Base-by-base conservation (phyloP, 495 filamentous ascomycete genomes). In the Viridothelium virens region DNA sequence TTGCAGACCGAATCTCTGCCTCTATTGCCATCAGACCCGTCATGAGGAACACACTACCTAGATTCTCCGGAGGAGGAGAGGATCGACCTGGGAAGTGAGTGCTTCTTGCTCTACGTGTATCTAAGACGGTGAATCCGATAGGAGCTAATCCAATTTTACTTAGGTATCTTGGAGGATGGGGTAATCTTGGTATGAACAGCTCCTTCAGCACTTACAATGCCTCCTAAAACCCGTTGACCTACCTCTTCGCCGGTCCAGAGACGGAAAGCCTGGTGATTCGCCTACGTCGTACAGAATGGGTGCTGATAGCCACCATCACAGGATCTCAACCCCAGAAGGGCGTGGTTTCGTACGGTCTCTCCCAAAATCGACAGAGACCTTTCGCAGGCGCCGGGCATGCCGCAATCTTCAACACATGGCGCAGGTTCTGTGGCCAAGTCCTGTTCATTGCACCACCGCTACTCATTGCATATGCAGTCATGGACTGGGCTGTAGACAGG, bases 401-500 rank as follows among this genome's bases (percentile, higher is more conserved):
- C 46, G 81, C 84, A 73, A 80, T 87, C 79, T 87, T 86, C 84
- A 87, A 88, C 79, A 82, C 81, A 48, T 85, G 79, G 76, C 79
- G 85, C 68, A 78, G 84, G 63, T 79, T 83, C 72, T 78, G 80
- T 71, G 74, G 80, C 65, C 89, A 96, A 82, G 83, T 89, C 69
- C 82, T 96, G 69, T 96, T 92, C 82, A 82, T 89, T 74, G 82
- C 82, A n/a, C 91, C 92, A 39, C 89, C 92, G 39, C 79, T 94
- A 70, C 68, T 91, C 67, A 72, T 81, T 70, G 90, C 84, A 66
- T 96, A 96, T 79, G 80, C 85, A 68, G 70, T 83, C 67, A 88
- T 96, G 86, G 81, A 90, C 74, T 96, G 92, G 92, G 92, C 92
- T 64, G 84, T 85, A 74, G 86, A 91, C 75, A 82, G 86, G 92